A percentile compares a stretch with the other conserved stretches of the same genome.
These are phyloP conservation scores for Clavispora phyllophila DNA, from an alignment of 805 yeast species.

Conservation along the genomic window DNA sequence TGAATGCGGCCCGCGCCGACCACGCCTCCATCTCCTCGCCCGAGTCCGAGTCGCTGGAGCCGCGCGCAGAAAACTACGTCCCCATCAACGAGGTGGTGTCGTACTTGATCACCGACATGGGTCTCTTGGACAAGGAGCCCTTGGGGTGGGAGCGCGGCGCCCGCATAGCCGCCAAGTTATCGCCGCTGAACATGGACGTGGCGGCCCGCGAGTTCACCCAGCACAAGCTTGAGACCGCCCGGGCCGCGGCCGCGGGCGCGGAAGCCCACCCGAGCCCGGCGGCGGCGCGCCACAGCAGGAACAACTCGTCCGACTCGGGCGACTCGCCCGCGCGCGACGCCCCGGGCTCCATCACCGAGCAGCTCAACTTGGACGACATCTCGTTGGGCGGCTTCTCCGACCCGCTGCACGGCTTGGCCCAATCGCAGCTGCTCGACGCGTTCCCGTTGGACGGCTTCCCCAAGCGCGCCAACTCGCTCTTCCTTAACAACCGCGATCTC, in stretches of 20 bases:
- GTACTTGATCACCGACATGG: conserved; percentile 36
- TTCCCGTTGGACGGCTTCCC: conserved; percentile 9
- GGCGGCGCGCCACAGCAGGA: background rate
- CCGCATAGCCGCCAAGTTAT: conserved; percentile 34
- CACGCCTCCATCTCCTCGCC: conserved; percentile 2
- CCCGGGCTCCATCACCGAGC: conserved; percentile 6
- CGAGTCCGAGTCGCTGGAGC: conserved; percentile 1
- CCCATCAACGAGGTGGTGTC: conserved; percentile 48
- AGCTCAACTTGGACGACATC: conserved; percentile 12
- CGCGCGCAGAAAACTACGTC: conserved; percentile 9
- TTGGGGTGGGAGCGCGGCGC: conserved; percentile 45
- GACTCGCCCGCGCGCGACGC: background rate
- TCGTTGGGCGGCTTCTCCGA: conserved; percentile 16
- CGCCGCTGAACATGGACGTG: conserved; percentile 16
- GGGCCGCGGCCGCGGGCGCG: background rate
- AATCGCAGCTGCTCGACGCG: conserved; percentile 2
- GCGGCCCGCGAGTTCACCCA: conserved; percentile 31
- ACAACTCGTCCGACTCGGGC: conserved; percentile 1
- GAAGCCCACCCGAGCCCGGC: too few relatives aligned
- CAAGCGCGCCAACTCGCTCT: conserved; percentile 14
- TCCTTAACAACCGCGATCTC: conserved; percentile 5
- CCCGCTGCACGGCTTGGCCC: background rate
- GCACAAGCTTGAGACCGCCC: conserved; percentile 15
- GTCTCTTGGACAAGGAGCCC: conserved; percentile 34
- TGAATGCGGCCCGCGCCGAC: conserved; percentile 9